These are phyloP conservation scores for Nannizzia gypsea DNA, from an alignment of 2,329 filamentous ascomycete species.

Conservation along the genomic window DNA sequence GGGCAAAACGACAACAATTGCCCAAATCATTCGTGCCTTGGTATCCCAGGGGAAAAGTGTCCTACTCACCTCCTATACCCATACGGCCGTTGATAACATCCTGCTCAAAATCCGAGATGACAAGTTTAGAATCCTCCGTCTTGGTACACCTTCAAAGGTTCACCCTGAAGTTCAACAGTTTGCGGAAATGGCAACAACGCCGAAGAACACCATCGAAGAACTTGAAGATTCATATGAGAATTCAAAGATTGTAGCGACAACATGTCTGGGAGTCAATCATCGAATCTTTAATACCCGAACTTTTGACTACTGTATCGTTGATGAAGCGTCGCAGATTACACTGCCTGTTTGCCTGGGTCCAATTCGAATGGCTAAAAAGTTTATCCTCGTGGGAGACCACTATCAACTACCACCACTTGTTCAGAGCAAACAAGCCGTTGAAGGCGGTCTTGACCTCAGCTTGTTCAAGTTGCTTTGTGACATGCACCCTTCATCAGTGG, in stretches of 20 bases:
- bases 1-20: conserved; percentile 95
- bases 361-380: conserved; percentile 81
- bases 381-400: conserved; percentile 92
- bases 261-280: conserved; percentile 85
- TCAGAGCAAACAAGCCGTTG: conserved; percentile 75
- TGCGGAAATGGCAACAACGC: conserved; percentile 61
- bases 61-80: conserved; percentile 86
- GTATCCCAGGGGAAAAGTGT: conserved; percentile 86
- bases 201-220: conserved; percentile 67
- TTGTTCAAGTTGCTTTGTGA: conserved; percentile 91
- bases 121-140: conserved; percentile 65
- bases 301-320: conserved; percentile 97
- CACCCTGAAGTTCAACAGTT: conserved; percentile 81
- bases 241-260: conserved; percentile 83
- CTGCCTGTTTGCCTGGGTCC: conserved; percentile 88
- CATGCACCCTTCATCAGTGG: conserved; percentile 71
- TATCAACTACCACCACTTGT: conserved; percentile 92
- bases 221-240: conserved; percentile 74
- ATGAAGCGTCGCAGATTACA: conserved; percentile 95
- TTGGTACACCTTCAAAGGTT: conserved; percentile 74
- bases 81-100: conserved; percentile 97
- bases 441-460: conserved; percentile 80
- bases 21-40: conserved; percentile 86
- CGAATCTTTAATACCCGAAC: conserved; percentile 73
- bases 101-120: conserved; percentile 77